A percentile compares a stretch with the other conserved stretches of the same genome.
These are phyloP conservation scores for Crithidia brevicula DNA, from an alignment of 208 protist genomes.

Conservation along the genomic window DNA sequence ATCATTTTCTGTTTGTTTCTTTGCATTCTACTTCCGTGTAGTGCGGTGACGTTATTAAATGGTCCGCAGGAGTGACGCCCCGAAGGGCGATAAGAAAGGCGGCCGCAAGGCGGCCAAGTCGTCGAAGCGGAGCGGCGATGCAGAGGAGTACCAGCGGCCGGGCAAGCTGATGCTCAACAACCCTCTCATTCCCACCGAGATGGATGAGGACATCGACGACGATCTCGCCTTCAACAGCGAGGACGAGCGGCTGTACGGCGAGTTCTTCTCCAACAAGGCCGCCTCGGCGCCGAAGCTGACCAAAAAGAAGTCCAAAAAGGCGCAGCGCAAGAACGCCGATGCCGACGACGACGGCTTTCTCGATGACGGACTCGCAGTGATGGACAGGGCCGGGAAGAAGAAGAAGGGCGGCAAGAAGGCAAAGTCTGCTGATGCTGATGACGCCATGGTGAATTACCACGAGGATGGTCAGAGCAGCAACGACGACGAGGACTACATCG, in stretches of 20 bases:
- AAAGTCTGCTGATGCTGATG: slow-evolving; percentile 21
- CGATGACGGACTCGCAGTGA: slow-evolving; percentile 48
- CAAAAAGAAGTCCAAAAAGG: slow-evolving; percentile 36
- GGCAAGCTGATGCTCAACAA: slow-evolving; percentile 82
- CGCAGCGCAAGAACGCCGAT: not conserved
- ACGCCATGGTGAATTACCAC: slow-evolving; percentile 64
- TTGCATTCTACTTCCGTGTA: too few species aligned
- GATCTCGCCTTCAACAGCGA: slow-evolving; percentile 92
- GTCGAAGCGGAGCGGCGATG: slow-evolving; percentile 18
- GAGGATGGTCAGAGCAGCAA: slow-evolving; percentile 57
- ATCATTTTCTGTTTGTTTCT: too few species aligned
- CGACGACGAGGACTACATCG: slow-evolving; percentile 78
- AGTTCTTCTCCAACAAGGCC: slow-evolving; percentile 63
- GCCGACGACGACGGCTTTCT: slow-evolving; percentile 57
- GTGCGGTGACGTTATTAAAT: slow-evolving; percentile 3
- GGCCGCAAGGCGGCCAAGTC: slow-evolving; percentile 11
- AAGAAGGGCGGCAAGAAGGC: not conserved
- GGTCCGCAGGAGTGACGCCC: slow-evolving; percentile 20
- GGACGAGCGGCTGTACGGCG: slow-evolving; percentile 86
- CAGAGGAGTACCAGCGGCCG: slow-evolving; percentile 49
- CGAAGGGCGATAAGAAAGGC: slow-evolving; percentile 12
- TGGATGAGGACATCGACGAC: slow-evolving; percentile 93
- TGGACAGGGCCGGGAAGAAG: slow-evolving; percentile 41
- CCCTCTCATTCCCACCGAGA: slow-evolving; percentile 79
- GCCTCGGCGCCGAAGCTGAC: slow-evolving; percentile 11